Base-by-base conservation (phyloP, 2,329 filamentous ascomycete genomes). In the Fusarium zealandicum region DNA sequence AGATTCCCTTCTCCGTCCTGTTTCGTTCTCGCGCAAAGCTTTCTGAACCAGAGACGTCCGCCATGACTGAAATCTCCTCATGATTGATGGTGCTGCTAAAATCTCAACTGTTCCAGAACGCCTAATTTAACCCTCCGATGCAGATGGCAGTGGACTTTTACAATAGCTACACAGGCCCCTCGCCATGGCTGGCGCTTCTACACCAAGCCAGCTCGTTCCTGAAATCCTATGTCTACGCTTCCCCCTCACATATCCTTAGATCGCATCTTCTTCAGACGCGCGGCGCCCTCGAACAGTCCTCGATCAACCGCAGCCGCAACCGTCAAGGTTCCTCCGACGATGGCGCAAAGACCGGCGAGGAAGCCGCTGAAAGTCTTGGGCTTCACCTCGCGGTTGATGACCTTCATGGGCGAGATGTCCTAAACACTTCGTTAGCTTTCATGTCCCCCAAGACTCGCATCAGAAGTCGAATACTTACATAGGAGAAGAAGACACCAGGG, bases 341-440 rank as follows among this genome's bases (percentile, higher is more conserved):
- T 90, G 31, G 93, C 93, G 73, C 95, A 99, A 16, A 99, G 85
- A 40, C 95, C 95, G 1, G 95, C 93, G 53, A 99, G 76, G 80
- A 99, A 99, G 14, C 90, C 90, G 1, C 91, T 86, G 73, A 99
- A 96, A 5, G 89, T 90, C 81, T 98, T 98, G 56, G 88, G 81
- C 39, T 91, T 86, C 64, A 90, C 89, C 78, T 99, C 96, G 49
- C 93, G 89, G 80, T 99, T 99, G 76, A 99, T 90, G 57, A 99
- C 93, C 79, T 98, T 99, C 95, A 99, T 99, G 5, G 95, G 95
- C 2, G 93, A 98, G 73, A 99, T 99, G 69, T 99, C 95, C 90
- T 93, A 20, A 4, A 25, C 12, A 10, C 11, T 22, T 13, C 17
- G 54, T 70, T 63, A 70, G 65, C 44, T 47, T 41, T 5, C 3